Percentiles rank a stretch among this genome's conserved stretches.
Evolutionary conservation across 2,329 filamentous ascomycete species (phyloP).

Genomic region (Arachnomyces sp.): DNA sequence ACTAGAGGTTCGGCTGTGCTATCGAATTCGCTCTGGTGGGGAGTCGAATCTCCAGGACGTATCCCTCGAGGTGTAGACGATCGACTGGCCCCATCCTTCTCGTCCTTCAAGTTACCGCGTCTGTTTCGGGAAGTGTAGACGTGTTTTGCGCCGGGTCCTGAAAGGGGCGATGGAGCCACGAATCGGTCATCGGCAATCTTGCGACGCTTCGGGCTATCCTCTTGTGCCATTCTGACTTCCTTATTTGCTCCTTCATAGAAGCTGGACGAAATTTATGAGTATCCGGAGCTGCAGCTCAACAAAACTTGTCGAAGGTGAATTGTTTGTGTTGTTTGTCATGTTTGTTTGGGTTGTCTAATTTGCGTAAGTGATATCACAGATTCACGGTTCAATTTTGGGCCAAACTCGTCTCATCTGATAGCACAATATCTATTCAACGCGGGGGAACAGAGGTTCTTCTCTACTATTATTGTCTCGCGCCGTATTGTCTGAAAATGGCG

Average conservation of each 20-base stretch:
- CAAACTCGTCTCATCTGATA: no score
- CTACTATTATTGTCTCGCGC: no score
- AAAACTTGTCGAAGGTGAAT: no score
- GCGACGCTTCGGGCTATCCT: slow-evolving; percentile 55
- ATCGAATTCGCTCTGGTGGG: slow-evolving; percentile 52
- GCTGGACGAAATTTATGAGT: no score
- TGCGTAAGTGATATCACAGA: no score
- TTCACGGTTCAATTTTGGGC: no score
- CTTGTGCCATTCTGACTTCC: slow-evolving; percentile 27
- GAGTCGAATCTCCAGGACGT: slow-evolving; percentile 23
- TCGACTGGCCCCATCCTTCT: slow-evolving; percentile 14
- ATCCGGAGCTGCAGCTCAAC: no score
- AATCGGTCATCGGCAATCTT: slow-evolving; percentile 60
- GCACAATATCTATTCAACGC: no score
- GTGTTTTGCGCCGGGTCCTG: slow-evolving; percentile 34
- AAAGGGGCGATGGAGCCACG: slow-evolving; percentile 44
- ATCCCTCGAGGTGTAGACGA: slow-evolving; percentile 26
- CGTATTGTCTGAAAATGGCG: no score
- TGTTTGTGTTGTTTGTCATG: no score
- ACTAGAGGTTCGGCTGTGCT: slow-evolving; percentile 51
- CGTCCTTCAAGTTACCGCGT: slow-evolving; percentile 1
- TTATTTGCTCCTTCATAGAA: neutral
- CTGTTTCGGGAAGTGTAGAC: slow-evolving; percentile 26
- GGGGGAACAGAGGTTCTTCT: no score
- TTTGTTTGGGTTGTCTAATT: no score